phyloP scores from a whole-genome alignment of 2,329 filamentous ascomycete genomes.

The Incumbomyces delicatus region DNA sequence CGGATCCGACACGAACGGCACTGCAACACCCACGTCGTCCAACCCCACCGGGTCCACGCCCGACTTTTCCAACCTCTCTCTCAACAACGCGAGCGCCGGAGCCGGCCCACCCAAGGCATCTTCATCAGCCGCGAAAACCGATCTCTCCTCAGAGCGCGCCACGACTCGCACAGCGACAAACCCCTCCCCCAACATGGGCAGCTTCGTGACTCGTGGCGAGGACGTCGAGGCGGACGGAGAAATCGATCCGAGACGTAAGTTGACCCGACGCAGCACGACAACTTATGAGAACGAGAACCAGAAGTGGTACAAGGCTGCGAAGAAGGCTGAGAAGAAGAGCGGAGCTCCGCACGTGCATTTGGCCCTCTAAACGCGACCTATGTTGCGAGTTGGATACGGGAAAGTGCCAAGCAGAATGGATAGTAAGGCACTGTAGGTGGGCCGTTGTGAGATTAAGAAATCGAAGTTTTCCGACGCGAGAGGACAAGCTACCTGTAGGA shows the following conservation, averaged over 20 bases:
- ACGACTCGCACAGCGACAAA: neutral
- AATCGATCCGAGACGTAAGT: neutral
- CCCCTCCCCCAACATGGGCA: neutral
- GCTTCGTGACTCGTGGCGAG: slow-evolving; percentile 4
- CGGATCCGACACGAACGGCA: slow-evolving; percentile 1
- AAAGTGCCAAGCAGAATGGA: no score
- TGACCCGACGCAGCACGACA: neutral
- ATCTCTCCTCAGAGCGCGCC: neutral
- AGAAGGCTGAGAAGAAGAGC: slow-evolving; percentile 20
- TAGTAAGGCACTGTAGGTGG: no score
- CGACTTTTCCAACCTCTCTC: neutral
- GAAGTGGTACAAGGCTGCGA: slow-evolving; percentile 23
- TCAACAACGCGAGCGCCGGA: neutral
- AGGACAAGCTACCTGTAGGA: no score
- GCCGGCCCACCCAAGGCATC: neutral
- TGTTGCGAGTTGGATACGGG: neutral
- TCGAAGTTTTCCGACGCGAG: no score
- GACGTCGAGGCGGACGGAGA: slow-evolving; percentile 1
- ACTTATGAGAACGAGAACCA: slow-evolving; percentile 18
- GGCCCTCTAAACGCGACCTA: slow-evolving; percentile 11
- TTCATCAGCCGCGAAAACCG: neutral
- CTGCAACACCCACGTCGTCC: slow-evolving; percentile 1
- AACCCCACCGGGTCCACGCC: neutral
- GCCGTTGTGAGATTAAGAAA: no score
- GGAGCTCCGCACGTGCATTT: slow-evolving; percentile 19